Percentiles rank a stretch among this genome's conserved stretches.
These are phyloP conservation scores for Trichocladium uniseriatum DNA, from an alignment of 495 filamentous ascomycete species.

Conservation along the genomic window DNA sequence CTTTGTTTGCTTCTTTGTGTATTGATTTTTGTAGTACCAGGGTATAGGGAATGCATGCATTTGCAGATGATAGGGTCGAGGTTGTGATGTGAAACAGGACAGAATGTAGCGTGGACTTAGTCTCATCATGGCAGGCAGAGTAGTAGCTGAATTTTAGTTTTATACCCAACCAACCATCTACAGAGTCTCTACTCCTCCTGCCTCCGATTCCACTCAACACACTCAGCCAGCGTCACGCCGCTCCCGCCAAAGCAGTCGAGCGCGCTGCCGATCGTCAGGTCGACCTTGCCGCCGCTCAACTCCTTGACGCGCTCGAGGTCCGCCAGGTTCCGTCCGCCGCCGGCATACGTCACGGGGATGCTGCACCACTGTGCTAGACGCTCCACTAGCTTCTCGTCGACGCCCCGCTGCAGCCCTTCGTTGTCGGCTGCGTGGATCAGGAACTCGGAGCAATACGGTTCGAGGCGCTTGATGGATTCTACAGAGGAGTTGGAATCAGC, in stretches of 20 bases:
- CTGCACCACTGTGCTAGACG: slow-evolving; percentile 73
- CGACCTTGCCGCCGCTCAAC: slow-evolving; percentile 71
- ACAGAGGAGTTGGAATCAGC: not conserved
- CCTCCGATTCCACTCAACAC: slow-evolving; percentile 71
- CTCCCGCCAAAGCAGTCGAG: slow-evolving; percentile 90
- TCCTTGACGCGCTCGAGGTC: slow-evolving; percentile 72
- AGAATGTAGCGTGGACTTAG: too few relatives aligned
- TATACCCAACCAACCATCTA: not conserved
- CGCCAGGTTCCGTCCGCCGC: slow-evolving; percentile 69
- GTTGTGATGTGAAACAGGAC: too few relatives aligned
- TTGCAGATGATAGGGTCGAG: not conserved
- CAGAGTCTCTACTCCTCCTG: slow-evolving; percentile 15
- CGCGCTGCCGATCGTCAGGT: slow-evolving; percentile 93
- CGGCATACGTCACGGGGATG: slow-evolving; percentile 92
- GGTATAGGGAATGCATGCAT: not conserved
- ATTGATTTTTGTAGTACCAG: not conserved
- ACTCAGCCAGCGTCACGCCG: slow-evolving; percentile 77
- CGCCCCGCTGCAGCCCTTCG: slow-evolving; percentile 81
- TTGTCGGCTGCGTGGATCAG: slow-evolving; percentile 98
- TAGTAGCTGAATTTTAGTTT: too few relatives aligned
- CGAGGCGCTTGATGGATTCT: slow-evolving; percentile 72
- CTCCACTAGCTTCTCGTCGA: slow-evolving; percentile 76
- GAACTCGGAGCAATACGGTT: slow-evolving; percentile 90
- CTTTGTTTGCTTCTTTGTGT: not conserved
- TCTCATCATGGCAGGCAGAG: too few relatives aligned